Evolutionary conservation across 257 asterid genomes (phyloP).

Genomic region (Solanum neorickii): DNA sequence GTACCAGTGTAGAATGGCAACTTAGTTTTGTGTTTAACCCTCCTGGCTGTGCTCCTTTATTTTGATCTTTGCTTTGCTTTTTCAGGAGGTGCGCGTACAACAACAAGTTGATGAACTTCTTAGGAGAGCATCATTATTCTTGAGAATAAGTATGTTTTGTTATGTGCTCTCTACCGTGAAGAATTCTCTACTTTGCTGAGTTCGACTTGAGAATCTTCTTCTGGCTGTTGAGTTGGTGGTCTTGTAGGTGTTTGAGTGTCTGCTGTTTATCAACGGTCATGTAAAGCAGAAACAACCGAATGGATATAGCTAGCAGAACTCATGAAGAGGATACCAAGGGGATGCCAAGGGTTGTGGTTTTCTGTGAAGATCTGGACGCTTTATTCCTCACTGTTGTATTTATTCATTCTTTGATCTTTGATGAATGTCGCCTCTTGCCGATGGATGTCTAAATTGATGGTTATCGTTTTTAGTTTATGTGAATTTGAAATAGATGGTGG

Average conservation of each 20-base stretch:
- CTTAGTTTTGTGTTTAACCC: neutral
- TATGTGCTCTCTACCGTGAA: neutral
- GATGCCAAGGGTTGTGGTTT: constrained; percentile 12
- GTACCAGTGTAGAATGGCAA: neutral
- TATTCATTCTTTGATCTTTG: neutral
- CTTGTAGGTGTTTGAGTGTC: constrained; percentile 10
- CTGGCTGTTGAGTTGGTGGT: constrained; percentile 7
- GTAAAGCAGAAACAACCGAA: constrained; percentile 20
- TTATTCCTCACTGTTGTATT: neutral
- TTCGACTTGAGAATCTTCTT: neutral
- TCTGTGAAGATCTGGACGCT: constrained; percentile 4
- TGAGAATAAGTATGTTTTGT: constrained; percentile 1
- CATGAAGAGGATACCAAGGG: constrained; percentile 15
- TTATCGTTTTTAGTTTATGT: neutral
- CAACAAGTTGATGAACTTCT: constrained; percentile 15
- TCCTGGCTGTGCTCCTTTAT: neutral
- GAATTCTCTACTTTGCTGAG: constrained; percentile 9
- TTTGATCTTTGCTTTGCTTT: constrained; percentile 6
- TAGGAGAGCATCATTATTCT: constrained; percentile 1
- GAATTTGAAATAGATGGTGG: neutral
- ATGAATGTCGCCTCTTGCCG: neutral
- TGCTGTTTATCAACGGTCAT: constrained; percentile 4
- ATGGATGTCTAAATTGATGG: neutral
- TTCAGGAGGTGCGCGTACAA: constrained; percentile 33
- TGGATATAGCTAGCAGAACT: constrained; percentile 26